A percentile compares a stretch with the other conserved stretches of the same genome.
Conservation (phyloP, 306 rosid genomes). For the Acacia acuminata region DNA sequence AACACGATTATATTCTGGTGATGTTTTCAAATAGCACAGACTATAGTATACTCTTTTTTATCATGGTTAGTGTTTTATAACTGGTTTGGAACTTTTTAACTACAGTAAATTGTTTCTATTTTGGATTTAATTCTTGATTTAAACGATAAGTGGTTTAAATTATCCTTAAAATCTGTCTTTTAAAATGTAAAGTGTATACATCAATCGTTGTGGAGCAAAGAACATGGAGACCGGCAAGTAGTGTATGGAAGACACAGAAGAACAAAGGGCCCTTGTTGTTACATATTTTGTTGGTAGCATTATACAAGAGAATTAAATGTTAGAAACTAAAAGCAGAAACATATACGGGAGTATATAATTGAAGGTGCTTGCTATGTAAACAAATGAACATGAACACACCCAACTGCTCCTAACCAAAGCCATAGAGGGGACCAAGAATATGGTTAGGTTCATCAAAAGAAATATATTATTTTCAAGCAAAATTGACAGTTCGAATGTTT, state of each 20-base stretch:
- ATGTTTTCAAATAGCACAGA: too few relatives aligned
- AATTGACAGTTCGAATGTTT: too few relatives aligned
- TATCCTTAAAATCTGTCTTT: not conserved
- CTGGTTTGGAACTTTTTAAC: not conserved
- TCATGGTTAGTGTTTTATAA: not conserved
- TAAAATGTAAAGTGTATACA: not conserved
- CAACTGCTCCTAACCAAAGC: slow-evolving; percentile 13
- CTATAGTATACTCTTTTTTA: too few relatives aligned
- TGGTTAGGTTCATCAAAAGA: too few relatives aligned
- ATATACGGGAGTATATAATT: not conserved
- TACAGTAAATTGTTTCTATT: not conserved
- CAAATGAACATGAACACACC: not conserved
- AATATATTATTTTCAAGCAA: too few relatives aligned
- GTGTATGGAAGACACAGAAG: not conserved
- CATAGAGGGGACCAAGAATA: not conserved
- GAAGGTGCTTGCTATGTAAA: not conserved
- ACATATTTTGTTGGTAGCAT: not conserved
- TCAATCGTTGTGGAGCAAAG: not conserved
- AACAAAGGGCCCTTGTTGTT: slow-evolving; percentile 17
- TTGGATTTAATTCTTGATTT: not conserved
- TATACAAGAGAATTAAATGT: slow-evolving; percentile 18
- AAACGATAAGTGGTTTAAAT: not conserved
- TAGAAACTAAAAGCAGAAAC: slow-evolving; percentile 8
- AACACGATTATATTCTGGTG: too few relatives aligned
- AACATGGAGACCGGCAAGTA: not conserved